Base-by-base conservation (phyloP, 176 grass and related monocot genomes). In the Saccharum spontaneum region DNA sequence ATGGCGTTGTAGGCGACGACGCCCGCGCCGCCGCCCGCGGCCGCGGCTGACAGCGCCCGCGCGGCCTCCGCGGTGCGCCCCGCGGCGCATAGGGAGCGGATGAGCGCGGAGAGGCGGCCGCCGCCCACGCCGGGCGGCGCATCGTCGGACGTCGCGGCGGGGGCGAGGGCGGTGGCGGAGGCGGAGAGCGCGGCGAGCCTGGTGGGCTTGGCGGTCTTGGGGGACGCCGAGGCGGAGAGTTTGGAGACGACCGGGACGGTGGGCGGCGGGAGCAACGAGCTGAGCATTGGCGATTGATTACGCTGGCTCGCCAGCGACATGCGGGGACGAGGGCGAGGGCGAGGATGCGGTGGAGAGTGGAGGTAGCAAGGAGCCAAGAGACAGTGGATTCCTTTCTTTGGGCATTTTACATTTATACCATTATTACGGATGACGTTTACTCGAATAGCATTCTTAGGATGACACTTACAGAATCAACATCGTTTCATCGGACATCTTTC, bases 1-100 rank as follows among this genome's bases (percentile, higher is more conserved):
- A 87, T 82, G 78, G 85, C 85, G 85, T 87, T 87, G 71, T 87
- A 87, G 61, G 85, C 85, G 46, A 87, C 85, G 45, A 87, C 3
- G 71, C 85, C 85, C 23, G 78, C 78, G 61, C 34, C 71, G 46
- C 31, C 61, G 16, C 78, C 70, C 34, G 78, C 85, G 7, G 69
- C 69, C 43, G 78, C 85, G 11, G 70, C 60, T 8, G 79, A 38
- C 44, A 86, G 77, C 4, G 85, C 85, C 59, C 69, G 77, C 77
- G 85, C 85, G 17, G 85, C 85, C n/a, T 86, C 85, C 4, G 77
- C 69, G 43, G 69, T 75, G 69, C 85, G 85, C 16, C 85, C 85
- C 20, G 85, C 43, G 14, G 77, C 69, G 77, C 85, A 86, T 59
- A 86, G 85, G 33, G 77, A 81, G 57, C 85, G 85, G 78, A 86